These are phyloP conservation scores for Posidonia oceanica DNA, from an alignment of 116 monocot genomes.

Conservation along the genomic window DNA sequence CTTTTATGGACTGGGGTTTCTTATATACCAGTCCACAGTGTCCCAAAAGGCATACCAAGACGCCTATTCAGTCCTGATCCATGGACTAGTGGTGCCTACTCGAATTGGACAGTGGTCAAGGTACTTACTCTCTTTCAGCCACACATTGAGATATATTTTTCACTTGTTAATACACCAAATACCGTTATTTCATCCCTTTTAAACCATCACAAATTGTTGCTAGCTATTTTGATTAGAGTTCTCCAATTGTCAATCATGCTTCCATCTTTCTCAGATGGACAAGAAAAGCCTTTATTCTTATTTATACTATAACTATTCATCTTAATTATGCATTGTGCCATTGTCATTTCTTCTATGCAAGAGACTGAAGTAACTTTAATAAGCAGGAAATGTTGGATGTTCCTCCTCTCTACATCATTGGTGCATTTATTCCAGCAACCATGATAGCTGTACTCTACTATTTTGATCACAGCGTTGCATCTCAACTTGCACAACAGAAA, in stretches of 20 bases:
- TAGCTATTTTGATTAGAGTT: background rate
- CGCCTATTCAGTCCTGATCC: conserved; percentile 81
- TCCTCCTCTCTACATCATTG: conserved; percentile 66
- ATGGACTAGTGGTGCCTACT: conserved; percentile 70
- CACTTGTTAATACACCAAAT: no score
- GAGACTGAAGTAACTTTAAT: conserved; percentile 5
- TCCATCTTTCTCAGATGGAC: no score
- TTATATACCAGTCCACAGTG: conserved; percentile 38
- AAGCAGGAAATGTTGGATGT: conserved; percentile 70
- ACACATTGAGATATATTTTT: background rate
- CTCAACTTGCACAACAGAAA: conserved; percentile 83
- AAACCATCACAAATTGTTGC: no score
- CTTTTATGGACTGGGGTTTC: conserved; percentile 71
- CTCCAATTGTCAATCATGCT: no score
- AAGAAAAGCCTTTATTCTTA: background rate
- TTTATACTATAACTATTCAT: background rate
- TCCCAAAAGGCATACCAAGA: conserved; percentile 64
- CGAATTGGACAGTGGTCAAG: conserved; percentile 72
- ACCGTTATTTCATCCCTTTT: no score
- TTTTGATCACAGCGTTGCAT: conserved; percentile 91
- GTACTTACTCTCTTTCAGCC: conserved; percentile 8
- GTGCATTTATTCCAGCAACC: conserved; percentile 81
- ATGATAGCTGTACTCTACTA: conserved; percentile 92
- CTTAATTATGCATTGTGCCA: background rate
- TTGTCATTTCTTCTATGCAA: background rate